Evolutionary conservation across 208 protist genomes (phyloP).

Genomic region (Leishmania turanica): DNA sequence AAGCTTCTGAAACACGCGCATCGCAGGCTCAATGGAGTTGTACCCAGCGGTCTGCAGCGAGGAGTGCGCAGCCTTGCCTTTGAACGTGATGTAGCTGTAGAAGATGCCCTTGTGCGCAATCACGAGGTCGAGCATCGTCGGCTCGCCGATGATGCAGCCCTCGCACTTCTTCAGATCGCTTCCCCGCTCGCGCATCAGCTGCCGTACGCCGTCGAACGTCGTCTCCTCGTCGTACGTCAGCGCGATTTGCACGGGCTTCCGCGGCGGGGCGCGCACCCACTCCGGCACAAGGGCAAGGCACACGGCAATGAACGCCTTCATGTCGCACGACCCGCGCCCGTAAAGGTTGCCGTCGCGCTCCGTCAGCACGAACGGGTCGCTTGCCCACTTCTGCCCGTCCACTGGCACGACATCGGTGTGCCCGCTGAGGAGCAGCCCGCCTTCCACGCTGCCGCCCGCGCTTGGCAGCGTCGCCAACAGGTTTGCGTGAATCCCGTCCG

Average conservation of each 20-base stretch:
- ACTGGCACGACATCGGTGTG: constrained; percentile 81
- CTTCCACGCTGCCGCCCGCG: constrained; percentile 43
- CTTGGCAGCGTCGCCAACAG: constrained; percentile 64
- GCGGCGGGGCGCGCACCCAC: constrained; percentile 44
- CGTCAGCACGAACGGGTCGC: constrained; percentile 63
- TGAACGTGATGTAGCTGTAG: constrained; percentile 30
- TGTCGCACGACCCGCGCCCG: constrained; percentile 68
- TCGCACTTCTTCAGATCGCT: constrained; percentile 39
- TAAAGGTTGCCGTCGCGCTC: constrained; percentile 68
- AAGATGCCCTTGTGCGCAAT: constrained; percentile 58
- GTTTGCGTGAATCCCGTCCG: constrained; percentile 61
- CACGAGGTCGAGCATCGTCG: constrained; percentile 46
- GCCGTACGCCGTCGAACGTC: constrained; percentile 33
- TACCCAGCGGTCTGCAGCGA: constrained; percentile 49
- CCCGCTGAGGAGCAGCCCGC: constrained; percentile 68
- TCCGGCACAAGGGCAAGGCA: constrained; percentile 37
- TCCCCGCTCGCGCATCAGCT: constrained; percentile 31
- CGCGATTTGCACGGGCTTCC: constrained; percentile 63
- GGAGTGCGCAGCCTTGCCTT: constrained; percentile 57
- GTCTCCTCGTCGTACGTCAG: constrained; percentile 66
- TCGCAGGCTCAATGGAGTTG: constrained; percentile 44
- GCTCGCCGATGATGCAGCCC: constrained; percentile 66
- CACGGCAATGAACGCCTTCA: constrained; percentile 79
- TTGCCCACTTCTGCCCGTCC: constrained; percentile 69
- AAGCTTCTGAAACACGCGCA: constrained; percentile 35